These are phyloP conservation scores for Pyrenophora teres DNA, from an alignment of 2,329 filamentous ascomycete genomes.

Conservation along the genomic window DNA sequence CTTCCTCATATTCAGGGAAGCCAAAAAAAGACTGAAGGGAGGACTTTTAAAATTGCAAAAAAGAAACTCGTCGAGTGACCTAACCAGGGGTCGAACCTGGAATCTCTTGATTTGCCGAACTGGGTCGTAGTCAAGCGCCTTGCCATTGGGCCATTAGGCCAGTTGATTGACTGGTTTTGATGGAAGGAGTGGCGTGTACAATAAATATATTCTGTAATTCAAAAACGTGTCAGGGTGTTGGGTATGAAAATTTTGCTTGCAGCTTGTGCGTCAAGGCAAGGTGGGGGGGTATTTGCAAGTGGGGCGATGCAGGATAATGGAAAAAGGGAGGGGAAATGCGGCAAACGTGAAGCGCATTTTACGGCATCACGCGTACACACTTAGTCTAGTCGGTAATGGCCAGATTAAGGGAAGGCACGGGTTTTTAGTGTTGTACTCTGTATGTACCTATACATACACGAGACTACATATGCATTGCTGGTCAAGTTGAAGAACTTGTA, in stretches of 20 bases:
- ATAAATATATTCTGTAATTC: background rate
- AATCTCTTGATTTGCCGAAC: slow-evolving; percentile 34
- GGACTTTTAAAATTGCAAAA: background rate
- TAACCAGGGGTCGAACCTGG: slow-evolving; percentile 22
- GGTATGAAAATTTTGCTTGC: too few species aligned
- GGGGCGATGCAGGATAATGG: too few species aligned
- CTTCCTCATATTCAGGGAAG: too few species aligned
- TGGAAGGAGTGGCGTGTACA: background rate
- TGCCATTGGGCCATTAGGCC: slow-evolving; percentile 60
- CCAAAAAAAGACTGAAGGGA: too few species aligned
- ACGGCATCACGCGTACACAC: too few species aligned
- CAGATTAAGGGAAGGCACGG: too few species aligned
- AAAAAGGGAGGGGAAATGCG: too few species aligned
- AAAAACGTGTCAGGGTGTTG: background rate
- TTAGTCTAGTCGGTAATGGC: too few species aligned
- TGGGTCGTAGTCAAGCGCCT: slow-evolving; percentile 61
- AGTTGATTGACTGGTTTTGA: slow-evolving; percentile 2
- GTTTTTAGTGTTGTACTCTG: background rate
- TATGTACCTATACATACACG: background rate
- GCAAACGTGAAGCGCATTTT: too few species aligned
- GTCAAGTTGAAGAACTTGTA: background rate
- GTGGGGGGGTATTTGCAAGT: too few species aligned
- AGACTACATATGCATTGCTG: background rate
- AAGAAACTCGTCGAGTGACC: background rate
- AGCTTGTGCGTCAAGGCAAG: too few species aligned